phyloP scores from a whole-genome alignment of 345 rosid species.

The Diplotaxis tenuifolia region DNA sequence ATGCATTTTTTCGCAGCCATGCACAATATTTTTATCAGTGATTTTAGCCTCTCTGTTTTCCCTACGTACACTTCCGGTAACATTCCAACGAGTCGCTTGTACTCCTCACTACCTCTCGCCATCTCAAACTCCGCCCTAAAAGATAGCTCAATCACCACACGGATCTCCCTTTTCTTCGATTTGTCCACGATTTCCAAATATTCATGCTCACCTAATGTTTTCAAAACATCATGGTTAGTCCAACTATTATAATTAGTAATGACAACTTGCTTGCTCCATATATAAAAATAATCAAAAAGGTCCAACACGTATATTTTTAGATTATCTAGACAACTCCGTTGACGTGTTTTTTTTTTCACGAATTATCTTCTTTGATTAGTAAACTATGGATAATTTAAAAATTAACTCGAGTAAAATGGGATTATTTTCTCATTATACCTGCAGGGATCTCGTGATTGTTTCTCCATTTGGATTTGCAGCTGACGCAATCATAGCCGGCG shows the following conservation, averaged over 20 bases:
- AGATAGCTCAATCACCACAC: conserved; percentile 71
- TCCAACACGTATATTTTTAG: neutral
- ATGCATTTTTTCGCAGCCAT: conserved; percentile 65
- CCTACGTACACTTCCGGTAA: conserved; percentile 77
- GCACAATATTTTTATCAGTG: conserved; percentile 68
- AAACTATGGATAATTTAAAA: neutral
- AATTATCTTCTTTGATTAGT: neutral
- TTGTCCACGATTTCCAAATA: conserved; percentile 62
- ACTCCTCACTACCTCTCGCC: conserved; percentile 66
- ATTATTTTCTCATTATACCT: conserved; percentile 39
- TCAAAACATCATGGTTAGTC: neutral
- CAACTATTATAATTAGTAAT: conserved; percentile 12
- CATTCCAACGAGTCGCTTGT: conserved; percentile 45
- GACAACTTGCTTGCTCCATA: conserved; percentile 11
- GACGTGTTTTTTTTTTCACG: neutral
- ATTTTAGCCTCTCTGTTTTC: conserved; percentile 64
- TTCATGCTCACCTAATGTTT: conserved; percentile 61
- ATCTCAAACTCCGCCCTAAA: conserved; percentile 81
- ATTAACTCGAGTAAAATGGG: neutral
- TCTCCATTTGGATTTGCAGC: conserved; percentile 82
- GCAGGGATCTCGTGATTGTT: conserved; percentile 65
- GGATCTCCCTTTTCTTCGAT: conserved; percentile 51
- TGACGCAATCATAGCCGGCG: conserved; percentile 54
- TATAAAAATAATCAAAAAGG: neutral
- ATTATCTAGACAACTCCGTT: conserved; percentile 9